Evolutionary conservation across 371 early-diverging fungal genomes (phyloP), one percentile per base, ranked within the genome.

Genomic region (Rhizopus sp.): DNA sequence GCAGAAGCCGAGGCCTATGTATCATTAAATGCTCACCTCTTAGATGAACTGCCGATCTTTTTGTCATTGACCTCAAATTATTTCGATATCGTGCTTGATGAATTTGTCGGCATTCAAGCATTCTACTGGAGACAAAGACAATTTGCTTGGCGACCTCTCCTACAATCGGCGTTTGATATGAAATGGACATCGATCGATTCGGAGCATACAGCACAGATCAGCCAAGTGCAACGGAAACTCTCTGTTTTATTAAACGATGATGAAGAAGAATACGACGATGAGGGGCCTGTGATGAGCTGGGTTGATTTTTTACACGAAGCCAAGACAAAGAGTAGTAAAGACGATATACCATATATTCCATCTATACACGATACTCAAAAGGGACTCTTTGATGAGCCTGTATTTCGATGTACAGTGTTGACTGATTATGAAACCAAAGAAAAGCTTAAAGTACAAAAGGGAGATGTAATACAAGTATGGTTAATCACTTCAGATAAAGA

Each of bases 31-130:
- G 88, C 81, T 5, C 90, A 93, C 50, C 75, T 93, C 7, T 69
- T 86, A 23, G 90, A 91, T 32, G 91, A 93, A 59, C 64, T 93
- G 10, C 93, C 93, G 3, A 68, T 67, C 40, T 88, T 92, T 52
- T 70, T 89, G 35, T 63, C 58, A 12, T 60, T 90, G 38, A 85
- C 86, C 0, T 68, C 69, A 0, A 71, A 80, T 50, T 89, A 87
- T 66, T 80, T 91, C 57, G 85, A 89, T 39, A 55, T 81, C 17
- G 72, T 90, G 7, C 62, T 86, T 5, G 77, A 73, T 37, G 80
- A 83, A 30, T 74, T 89, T 34, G 81, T 82, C 9, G 69, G 17
- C 40, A 63, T 49, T 66, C 70, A 47, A 57, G 58, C 15, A 60
- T 78, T 35, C 57, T 81, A 64, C 65, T 62, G 40, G 69, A 59